A percentile compares a stretch with the other conserved stretches of the same genome.
Evolutionary conservation across 2,329 filamentous ascomycete species (phyloP).

Genomic region (Orbilia blumenaviensis): DNA sequence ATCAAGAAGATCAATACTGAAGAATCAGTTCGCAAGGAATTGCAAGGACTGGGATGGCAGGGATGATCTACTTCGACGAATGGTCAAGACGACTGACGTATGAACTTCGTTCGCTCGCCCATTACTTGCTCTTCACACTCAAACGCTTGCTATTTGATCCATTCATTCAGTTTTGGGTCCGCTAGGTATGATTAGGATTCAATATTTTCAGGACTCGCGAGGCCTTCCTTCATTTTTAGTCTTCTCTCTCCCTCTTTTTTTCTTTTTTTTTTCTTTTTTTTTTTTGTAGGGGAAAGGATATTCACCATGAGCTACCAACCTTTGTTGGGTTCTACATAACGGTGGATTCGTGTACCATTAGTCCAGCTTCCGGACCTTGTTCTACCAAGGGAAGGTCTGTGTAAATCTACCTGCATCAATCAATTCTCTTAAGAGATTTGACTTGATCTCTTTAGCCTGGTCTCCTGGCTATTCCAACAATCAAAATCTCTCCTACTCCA

Average conservation of each 20-base stretch:
- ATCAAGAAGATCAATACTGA: constrained; percentile 98
- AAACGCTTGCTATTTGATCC: neutral
- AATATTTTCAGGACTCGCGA: constrained; percentile 2
- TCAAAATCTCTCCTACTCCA: neutral
- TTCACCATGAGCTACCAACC: constrained; percentile 3
- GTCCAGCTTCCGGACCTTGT: constrained; percentile 6
- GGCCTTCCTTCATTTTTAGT: neutral
- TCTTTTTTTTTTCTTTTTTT: neutral
- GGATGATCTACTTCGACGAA: constrained; percentile 57
- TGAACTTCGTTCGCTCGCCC: constrained; percentile 6
- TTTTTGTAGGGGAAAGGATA: neutral
- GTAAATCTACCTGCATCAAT: neutral
- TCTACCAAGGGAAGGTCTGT: neutral
- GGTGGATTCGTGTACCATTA: constrained; percentile 25
- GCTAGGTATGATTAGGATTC: constrained; percentile 24
- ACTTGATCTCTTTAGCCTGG: neutral
- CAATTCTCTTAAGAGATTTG: neutral
- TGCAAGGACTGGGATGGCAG: constrained; percentile 70
- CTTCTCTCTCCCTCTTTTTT: neutral
- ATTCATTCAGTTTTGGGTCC: constrained; percentile 3
- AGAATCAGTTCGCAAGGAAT: constrained; percentile 80
- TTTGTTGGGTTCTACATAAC: constrained; percentile 6
- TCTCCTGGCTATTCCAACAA: neutral
- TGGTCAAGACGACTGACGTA: neutral
- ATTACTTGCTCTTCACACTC: neutral